Evolutionary conservation across 805 yeast species (phyloP).

Genomic region (Lipomyces mesembrius): DNA sequence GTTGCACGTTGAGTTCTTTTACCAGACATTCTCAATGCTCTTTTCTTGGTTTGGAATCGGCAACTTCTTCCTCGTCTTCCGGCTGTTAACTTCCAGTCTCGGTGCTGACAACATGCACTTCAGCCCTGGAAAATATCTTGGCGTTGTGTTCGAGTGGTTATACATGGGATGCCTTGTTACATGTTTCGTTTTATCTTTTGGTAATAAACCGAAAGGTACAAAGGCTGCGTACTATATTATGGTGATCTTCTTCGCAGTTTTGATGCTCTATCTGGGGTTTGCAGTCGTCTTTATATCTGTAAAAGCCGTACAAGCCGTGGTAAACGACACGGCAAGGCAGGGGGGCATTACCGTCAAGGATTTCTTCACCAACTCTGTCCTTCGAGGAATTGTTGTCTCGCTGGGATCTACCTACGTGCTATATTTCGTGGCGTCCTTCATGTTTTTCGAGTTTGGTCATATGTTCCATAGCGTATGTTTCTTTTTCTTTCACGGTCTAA

Average conservation of each 20-base stretch:
- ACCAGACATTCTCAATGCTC: constrained; percentile 72
- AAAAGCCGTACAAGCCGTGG: constrained; percentile 50
- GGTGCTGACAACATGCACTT: constrained; percentile 54
- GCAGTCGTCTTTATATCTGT: constrained; percentile 83
- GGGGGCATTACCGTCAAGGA: constrained; percentile 57
- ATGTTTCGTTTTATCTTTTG: constrained; percentile 87
- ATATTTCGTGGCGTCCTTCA: constrained; percentile 74
- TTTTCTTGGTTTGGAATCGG: constrained; percentile 94
- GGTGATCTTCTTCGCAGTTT: constrained; percentile 77
- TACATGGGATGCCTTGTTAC: constrained; percentile 80
- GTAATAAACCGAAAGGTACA: constrained; percentile 93
- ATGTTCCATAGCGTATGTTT: constrained; percentile 68
- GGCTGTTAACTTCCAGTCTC: constrained; percentile 80
- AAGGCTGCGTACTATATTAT: constrained; percentile 74
- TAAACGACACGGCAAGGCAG: constrained; percentile 62
- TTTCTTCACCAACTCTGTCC: constrained; percentile 68
- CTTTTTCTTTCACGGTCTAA: background rate
- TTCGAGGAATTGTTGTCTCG: constrained; percentile 87
- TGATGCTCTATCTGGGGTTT: constrained; percentile 78
- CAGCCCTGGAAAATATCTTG: constrained; percentile 73
- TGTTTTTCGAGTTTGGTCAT: constrained; percentile 90
- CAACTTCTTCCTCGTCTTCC: constrained; percentile 85
- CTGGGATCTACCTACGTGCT: constrained; percentile 80
- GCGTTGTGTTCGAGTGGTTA: constrained; percentile 82
- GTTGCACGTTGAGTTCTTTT: constrained; percentile 76